A percentile compares a stretch with the other conserved stretches of the same genome.
Conservation (phyloP, 2,329 filamentous ascomycete genomes). For the Aspergillus pseudoterreus region DNA sequence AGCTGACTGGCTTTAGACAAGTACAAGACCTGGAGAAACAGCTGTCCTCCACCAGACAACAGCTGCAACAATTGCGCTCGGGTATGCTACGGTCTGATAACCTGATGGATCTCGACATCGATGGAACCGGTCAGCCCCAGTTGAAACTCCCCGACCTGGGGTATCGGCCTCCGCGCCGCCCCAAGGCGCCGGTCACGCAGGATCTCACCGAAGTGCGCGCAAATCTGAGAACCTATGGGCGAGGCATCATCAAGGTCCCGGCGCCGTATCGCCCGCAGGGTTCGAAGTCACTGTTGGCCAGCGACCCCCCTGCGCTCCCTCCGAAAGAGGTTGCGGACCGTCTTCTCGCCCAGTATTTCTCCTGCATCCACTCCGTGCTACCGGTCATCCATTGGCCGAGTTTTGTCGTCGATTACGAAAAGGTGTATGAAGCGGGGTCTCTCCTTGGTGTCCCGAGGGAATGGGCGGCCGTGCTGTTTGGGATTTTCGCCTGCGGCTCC, state of each 20-base stretch:
- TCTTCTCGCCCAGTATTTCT: conserved; percentile 71
- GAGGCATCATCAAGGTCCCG: conserved; percentile 76
- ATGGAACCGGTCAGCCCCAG: conserved; percentile 40
- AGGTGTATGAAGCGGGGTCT: conserved; percentile 65
- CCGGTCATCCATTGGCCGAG: conserved; percentile 86
- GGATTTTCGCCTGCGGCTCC: conserved; percentile 76
- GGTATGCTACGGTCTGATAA: conserved; percentile 53
- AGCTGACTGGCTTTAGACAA: conserved; percentile 52
- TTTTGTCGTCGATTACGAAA: conserved; percentile 72
- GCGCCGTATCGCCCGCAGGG: conserved; percentile 60
- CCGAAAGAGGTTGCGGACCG: conserved; percentile 66
- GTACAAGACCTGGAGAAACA: conserved; percentile 96
- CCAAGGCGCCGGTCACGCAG: conserved; percentile 58
- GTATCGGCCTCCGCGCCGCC: conserved; percentile 61
- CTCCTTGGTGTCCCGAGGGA: conserved; percentile 60
- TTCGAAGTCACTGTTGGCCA: conserved; percentile 49
- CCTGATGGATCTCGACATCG: conserved; percentile 42
- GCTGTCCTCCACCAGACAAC: conserved; percentile 72
- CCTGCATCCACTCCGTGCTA: conserved; percentile 72
- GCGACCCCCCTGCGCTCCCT: conserved; percentile 63
- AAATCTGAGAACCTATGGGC: conserved; percentile 69
- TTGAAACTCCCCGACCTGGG: conserved; percentile 63
- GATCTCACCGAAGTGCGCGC: conserved; percentile 69
- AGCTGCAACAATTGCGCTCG: conserved; percentile 71
- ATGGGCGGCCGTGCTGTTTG: conserved; percentile 78